Conservation (phyloP, 768 basidiomycete genomes). For the Russula vinacea region DNA sequence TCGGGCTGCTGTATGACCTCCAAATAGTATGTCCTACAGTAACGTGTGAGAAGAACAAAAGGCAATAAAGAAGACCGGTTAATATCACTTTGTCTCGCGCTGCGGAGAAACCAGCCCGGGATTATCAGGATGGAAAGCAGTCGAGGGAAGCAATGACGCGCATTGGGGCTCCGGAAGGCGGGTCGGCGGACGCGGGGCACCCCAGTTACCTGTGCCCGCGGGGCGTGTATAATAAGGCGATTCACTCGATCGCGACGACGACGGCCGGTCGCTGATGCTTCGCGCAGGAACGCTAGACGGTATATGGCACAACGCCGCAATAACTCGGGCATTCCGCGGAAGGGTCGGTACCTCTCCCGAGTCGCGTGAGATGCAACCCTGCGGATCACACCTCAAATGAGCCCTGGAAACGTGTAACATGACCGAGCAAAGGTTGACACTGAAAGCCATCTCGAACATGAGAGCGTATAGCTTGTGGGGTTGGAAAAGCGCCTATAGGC, state of each 20-base stretch:
- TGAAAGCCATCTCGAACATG: conserved; percentile 17
- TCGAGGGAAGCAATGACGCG: conserved; percentile 20
- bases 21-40: conserved; percentile 59
- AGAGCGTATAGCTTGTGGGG: conserved; percentile 16
- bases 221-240: conserved; percentile 26
- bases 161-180: conserved; percentile 20
- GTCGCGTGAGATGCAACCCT: conserved; percentile 5
- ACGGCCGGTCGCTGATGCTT: conserved; percentile 24
- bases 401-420: conserved; percentile 16
- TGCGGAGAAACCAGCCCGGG: conserved; percentile 23
- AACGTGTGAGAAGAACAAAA: conserved; percentile 12
- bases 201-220: conserved; percentile 24
- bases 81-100: conserved; percentile 30
- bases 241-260: conserved; percentile 27
- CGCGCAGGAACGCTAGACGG: conserved; percentile 6
- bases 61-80: not conserved
- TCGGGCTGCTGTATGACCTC: conserved; percentile 84
- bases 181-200: conserved; percentile 22
- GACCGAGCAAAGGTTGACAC: conserved; percentile 18
- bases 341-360: not conserved
- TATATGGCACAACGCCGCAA: not conserved
- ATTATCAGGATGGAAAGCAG: conserved; percentile 18
- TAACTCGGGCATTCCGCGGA: conserved; percentile 21
- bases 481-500: conserved; percentile 20
- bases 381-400: conserved; percentile 24